Percentiles rank a stretch among this genome's conserved stretches.
Evolutionary conservation across 768 basidiomycete species (phyloP).

Genomic region (Collybiopsis confluens): DNA sequence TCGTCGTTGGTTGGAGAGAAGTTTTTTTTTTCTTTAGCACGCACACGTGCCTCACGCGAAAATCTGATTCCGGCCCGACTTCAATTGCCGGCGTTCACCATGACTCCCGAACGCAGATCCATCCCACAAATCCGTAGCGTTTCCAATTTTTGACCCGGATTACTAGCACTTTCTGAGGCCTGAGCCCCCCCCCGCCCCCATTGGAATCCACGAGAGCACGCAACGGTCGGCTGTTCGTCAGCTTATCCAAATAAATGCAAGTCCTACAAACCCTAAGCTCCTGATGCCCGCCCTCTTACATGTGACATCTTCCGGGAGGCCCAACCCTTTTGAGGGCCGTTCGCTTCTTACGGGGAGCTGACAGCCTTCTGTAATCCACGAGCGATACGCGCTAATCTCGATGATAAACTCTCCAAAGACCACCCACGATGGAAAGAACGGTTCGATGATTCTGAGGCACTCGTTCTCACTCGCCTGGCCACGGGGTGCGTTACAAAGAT

Average conservation of each 20-base stretch:
- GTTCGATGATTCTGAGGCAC: constrained; percentile 18
- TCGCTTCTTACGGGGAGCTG: constrained; percentile 14
- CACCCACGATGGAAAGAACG: constrained; percentile 3
- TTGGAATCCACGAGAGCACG: no score
- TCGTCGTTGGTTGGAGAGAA: no score
- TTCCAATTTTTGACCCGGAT: no score
- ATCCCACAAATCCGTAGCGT: no score
- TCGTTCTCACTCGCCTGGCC: constrained; percentile 18
- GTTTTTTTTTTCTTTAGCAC: no score
- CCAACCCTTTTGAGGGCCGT: constrained; percentile 6
- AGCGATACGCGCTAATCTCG: background rate
- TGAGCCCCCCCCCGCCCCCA: no score
- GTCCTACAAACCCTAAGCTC: constrained; percentile 4
- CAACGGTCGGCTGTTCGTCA: no score
- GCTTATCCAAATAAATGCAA: constrained; percentile 3
- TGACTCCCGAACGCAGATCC: no score
- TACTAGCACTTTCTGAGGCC: no score
- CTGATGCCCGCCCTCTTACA: constrained; percentile 7
- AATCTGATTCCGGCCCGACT: no score
- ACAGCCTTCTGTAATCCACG: constrained; percentile 12
- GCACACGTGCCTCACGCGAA: no score
- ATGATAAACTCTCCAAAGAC: constrained; percentile 1
- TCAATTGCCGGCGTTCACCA: no score
- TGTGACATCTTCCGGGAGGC: constrained; percentile 10
- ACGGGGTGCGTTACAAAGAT: background rate